phyloP scores from a whole-genome alignment of 176 grass and related monocot species.

The Musa troglodytarum region DNA sequence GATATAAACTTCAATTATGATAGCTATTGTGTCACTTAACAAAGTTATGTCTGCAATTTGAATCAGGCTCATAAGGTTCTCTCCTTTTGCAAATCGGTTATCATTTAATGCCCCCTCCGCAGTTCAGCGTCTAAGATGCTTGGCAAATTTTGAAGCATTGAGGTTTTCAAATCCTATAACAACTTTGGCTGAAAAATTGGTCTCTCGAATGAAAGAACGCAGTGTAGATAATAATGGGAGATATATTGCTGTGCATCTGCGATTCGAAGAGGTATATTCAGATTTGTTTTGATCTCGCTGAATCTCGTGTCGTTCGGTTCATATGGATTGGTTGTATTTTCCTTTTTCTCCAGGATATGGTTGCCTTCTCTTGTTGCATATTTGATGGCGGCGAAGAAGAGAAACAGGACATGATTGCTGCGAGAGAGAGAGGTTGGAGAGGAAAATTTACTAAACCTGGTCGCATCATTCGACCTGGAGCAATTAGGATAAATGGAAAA shows the following conservation, averaged over 20 bases:
- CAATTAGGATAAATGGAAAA: conserved; percentile 93
- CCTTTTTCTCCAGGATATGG: conserved; percentile 77
- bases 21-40: background rate
- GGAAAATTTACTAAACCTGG: conserved; percentile 94
- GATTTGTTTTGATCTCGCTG: background rate
- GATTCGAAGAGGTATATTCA: conserved; percentile 85
- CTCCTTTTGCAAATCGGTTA: conserved; percentile 86
- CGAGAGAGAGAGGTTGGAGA: conserved; percentile 93
- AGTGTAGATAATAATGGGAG: conserved; percentile 57
- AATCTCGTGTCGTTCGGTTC: background rate
- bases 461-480: conserved; percentile 80
- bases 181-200: conserved; percentile 57
- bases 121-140: conserved; percentile 82
- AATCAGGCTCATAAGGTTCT: conserved; percentile 85
- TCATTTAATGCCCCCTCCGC: conserved; percentile 77
- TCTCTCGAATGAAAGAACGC: conserved; percentile 84
- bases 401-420: conserved; percentile 73
- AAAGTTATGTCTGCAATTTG: background rate
- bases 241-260: conserved; percentile 90
- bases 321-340: background rate
- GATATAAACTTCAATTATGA: background rate
- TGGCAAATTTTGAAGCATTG: conserved; percentile 95
- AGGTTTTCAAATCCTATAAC: conserved; percentile 82
- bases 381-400: conserved; percentile 82
- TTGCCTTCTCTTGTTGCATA: conserved; percentile 95